Evolutionary conservation across 2,329 filamentous ascomycete genomes (phyloP).

Genomic region (Neofusicoccum laricinum): DNA sequence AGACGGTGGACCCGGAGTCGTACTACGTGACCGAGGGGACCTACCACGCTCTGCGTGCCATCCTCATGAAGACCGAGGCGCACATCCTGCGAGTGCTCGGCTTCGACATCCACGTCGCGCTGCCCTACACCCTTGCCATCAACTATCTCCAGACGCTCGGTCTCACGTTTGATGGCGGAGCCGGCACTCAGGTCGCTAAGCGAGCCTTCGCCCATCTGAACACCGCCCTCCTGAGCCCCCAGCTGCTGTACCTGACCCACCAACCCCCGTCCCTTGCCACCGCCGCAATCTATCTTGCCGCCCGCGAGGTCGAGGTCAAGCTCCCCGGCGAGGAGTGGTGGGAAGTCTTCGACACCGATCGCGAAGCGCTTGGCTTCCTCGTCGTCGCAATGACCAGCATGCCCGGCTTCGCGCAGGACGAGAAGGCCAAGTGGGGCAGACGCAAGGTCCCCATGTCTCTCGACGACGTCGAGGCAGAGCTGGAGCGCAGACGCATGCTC

Average conservation of each 20-base stretch:
- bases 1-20: conserved; percentile 24
- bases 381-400: conserved; percentile 82
- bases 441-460: conserved; percentile 58
- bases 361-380: conserved; percentile 90
- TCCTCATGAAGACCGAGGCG: conserved; percentile 71
- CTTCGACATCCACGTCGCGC: conserved; percentile 79
- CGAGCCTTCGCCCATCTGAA: conserved; percentile 79
- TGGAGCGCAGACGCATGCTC: conserved; percentile 50
- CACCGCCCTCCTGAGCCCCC: conserved; percentile 78
- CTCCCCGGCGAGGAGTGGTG: conserved; percentile 88
- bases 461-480: conserved; percentile 57
- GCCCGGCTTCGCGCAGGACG: conserved; percentile 63
- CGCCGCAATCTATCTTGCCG: conserved; percentile 86
- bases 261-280: conserved; percentile 84
- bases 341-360: conserved; percentile 95
- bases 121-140: conserved; percentile 82
- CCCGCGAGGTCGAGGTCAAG: conserved; percentile 70
- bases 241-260: conserved; percentile 86
- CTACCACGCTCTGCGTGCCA: conserved; percentile 63
- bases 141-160: conserved; percentile 92
- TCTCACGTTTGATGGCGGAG: conserved; percentile 47
- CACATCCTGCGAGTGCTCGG: conserved; percentile 71
- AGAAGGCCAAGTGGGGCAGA: conserved; percentile 53
- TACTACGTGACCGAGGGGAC: conserved; percentile 68
- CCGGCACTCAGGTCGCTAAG: conserved; percentile 55